phyloP scores from a whole-genome alignment of 2,329 filamentous ascomycete genomes.

The Zymoseptoria brevis region DNA sequence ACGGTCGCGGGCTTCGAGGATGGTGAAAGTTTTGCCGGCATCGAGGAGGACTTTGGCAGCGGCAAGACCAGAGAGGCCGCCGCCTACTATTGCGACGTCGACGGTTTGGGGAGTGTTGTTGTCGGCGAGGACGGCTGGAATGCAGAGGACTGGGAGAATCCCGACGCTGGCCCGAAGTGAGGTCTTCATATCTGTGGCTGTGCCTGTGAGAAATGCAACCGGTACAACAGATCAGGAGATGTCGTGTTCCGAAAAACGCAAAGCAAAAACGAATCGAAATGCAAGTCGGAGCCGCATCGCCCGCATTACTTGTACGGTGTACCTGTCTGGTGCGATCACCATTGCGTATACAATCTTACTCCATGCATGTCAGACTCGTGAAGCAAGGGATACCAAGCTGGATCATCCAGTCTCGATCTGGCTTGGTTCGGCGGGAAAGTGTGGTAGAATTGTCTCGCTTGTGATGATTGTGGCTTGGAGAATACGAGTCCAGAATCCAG shows the following conservation, averaged over 20 bases:
- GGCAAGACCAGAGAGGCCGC: constrained; percentile 23
- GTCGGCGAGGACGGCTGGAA: neutral
- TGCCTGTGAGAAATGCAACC: neutral
- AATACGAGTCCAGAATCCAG: too few species aligned
- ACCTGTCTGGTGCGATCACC: neutral
- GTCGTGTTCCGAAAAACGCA: neutral
- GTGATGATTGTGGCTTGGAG: neutral
- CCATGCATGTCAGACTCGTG: neutral
- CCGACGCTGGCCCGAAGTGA: neutral
- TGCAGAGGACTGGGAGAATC: neutral
- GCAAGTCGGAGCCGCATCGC: neutral
- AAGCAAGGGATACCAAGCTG: neutral
- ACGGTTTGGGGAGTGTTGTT: neutral
- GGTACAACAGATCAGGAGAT: neutral
- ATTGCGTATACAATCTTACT: neutral
- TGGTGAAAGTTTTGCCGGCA: constrained; percentile 14
- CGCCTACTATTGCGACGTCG: constrained; percentile 12
- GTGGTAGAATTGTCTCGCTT: neutral
- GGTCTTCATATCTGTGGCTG: neutral
- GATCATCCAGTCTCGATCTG: neutral
- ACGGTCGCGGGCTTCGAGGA: constrained; percentile 24
- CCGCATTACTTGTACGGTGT: neutral
- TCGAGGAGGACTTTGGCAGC: constrained; percentile 18
- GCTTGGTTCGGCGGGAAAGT: neutral
- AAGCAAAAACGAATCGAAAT: neutral